Evolutionary conservation across 1,284 basidiomycete species (phyloP).

Genomic region (Agroathelia rolfsii): DNA sequence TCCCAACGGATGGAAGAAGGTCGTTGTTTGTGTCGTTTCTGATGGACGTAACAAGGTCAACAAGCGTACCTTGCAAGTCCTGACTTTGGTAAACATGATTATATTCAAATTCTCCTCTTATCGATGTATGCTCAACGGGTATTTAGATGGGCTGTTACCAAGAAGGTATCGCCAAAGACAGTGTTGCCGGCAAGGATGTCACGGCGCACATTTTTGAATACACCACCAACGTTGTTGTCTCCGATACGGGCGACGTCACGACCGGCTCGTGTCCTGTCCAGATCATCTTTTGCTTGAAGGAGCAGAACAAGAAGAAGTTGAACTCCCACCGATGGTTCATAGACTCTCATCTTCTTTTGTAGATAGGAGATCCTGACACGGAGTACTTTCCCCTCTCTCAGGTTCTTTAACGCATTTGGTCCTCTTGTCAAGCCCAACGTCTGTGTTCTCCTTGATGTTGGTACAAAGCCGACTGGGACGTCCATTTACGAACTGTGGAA

Average conservation of each 20-base stretch:
- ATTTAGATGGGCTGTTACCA: constrained; percentile 89
- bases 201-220: constrained; percentile 92
- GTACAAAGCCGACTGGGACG: constrained; percentile 88
- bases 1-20: constrained; percentile 88
- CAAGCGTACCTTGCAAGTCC: constrained; percentile 76
- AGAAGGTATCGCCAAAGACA: constrained; percentile 91
- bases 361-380: too few relatives aligned
- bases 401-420: constrained; percentile 95
- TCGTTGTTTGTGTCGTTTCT: constrained; percentile 40
- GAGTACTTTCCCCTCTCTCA: too few relatives aligned
- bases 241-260: constrained; percentile 79
- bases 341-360: too few relatives aligned
- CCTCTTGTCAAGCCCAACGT: constrained; percentile 81
- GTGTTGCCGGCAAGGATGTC: constrained; percentile 86
- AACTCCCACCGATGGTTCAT: constrained; percentile 94
- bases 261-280: constrained; percentile 82
- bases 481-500: constrained; percentile 96
- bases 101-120: too few relatives aligned
- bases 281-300: constrained; percentile 88
- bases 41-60: constrained; percentile 77
- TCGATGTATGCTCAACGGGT: constrained; percentile 6
- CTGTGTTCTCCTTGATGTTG: constrained; percentile 83
- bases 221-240: constrained; percentile 72
- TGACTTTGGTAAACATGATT: constrained; percentile 58
- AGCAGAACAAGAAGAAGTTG: constrained; percentile 92